Evolutionary conservation across 495 filamentous ascomycete species (phyloP).

Genomic region (Neurospora sp.): DNA sequence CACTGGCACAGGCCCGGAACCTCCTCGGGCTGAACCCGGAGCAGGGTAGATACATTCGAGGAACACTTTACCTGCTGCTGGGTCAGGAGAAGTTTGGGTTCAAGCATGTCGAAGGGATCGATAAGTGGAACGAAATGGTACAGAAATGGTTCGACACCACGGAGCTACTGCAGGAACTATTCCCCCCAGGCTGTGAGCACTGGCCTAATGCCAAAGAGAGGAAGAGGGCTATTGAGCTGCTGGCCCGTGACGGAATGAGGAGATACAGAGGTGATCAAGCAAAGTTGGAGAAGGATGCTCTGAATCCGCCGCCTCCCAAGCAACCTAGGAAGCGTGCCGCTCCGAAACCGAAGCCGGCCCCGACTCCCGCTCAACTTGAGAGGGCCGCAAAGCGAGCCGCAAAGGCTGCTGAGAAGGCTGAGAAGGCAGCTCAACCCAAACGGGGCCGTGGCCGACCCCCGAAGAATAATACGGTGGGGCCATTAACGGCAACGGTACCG

Average conservation of each 20-base stretch:
- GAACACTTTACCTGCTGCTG: constrained; percentile 56
- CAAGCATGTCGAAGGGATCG: constrained; percentile 59
- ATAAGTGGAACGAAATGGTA: constrained; percentile 64
- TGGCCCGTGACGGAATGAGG: constrained; percentile 68
- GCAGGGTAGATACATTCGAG: constrained; percentile 54
- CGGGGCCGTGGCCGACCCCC: constrained; percentile 2
- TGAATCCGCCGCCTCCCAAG: constrained; percentile 13
- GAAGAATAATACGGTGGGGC: background rate
- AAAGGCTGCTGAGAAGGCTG: background rate
- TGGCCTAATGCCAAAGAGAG: constrained; percentile 48
- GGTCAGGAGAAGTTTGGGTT: constrained; percentile 62
- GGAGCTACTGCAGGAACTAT: constrained; percentile 44
- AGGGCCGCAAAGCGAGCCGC: background rate
- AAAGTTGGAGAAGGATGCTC: constrained; percentile 32
- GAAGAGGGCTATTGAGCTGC: constrained; percentile 55
- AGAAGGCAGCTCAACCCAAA: background rate
- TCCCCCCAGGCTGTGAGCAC: constrained; percentile 39
- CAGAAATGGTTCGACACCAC: constrained; percentile 54
- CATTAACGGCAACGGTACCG: background rate
- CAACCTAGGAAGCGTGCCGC: background rate
- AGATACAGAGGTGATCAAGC: constrained; percentile 51
- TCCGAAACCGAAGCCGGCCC: constrained; percentile 3
- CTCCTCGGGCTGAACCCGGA: constrained; percentile 62
- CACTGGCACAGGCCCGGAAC: constrained; percentile 63
- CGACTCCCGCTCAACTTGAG: background rate